Percentiles rank a stretch among this genome's conserved stretches.
Evolutionary conservation across 139 green algal species (phyloP).

Genomic region (Chlamydomonas applanata): DNA sequence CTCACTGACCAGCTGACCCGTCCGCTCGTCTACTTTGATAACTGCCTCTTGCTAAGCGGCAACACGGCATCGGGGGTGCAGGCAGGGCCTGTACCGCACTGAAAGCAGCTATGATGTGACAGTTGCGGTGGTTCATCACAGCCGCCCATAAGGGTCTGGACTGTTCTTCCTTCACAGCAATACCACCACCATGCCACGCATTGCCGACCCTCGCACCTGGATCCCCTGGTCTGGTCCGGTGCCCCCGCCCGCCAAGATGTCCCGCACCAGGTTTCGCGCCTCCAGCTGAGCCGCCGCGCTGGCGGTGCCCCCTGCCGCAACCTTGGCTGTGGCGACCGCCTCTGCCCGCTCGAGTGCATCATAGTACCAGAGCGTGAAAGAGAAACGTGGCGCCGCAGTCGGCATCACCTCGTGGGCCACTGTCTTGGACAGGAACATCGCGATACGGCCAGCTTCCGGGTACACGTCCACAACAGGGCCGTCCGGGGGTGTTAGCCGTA

Average conservation of each 20-base stretch:
- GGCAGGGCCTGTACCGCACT: too few relatives aligned
- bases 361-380: conserved; percentile 58
- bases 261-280: conserved; percentile 15
- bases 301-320: not conserved
- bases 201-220: not conserved
- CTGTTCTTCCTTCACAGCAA: too few relatives aligned
- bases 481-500: conserved; percentile 31
- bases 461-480: conserved; percentile 32
- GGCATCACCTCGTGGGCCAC: conserved; percentile 49
- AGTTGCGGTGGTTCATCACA: too few relatives aligned
- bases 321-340: conserved; percentile 26
- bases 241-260: conserved; percentile 17
- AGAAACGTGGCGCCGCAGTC: conserved; percentile 22
- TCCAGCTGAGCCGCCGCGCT: conserved; percentile 7
- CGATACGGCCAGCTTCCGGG: conserved; percentile 38
- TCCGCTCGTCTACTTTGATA: too few relatives aligned
- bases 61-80: too few relatives aligned
- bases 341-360: conserved; percentile 34
- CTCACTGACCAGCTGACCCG: too few relatives aligned
- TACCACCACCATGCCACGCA: too few relatives aligned
- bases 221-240: not conserved
- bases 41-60: too few relatives aligned
- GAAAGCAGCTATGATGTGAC: too few relatives aligned
- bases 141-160: too few relatives aligned
- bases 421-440: conserved; percentile 46